A percentile compares a stretch with the other conserved stretches of the same genome.
Evolutionary conservation across 2,329 filamentous ascomycete genomes (phyloP).

Genomic region (Macroventuria anomochaeta): DNA sequence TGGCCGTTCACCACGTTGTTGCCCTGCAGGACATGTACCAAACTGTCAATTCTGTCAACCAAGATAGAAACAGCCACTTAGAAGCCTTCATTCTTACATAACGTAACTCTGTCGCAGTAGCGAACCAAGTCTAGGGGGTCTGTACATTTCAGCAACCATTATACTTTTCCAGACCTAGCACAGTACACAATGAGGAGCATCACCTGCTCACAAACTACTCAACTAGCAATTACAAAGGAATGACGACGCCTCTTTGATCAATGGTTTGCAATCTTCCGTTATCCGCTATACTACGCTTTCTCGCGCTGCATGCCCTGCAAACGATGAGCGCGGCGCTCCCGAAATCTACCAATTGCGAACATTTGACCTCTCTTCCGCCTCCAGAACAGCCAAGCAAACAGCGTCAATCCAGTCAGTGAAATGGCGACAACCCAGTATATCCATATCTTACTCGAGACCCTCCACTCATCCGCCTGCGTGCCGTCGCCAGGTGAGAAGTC

Average conservation of each 20-base stretch:
- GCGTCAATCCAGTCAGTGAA: constrained; percentile 11
- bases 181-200: too few relatives aligned
- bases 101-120: too few relatives aligned
- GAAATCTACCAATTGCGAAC: neutral
- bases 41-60: too few relatives aligned
- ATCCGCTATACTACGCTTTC: neutral
- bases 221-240: neutral
- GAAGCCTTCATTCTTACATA: too few relatives aligned
- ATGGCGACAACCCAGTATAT: constrained; percentile 18
- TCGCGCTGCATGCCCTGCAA: neutral
- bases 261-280: neutral
- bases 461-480: constrained; percentile 2
- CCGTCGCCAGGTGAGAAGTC: constrained; percentile 8
- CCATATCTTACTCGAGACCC: constrained; percentile 16
- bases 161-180: too few relatives aligned
- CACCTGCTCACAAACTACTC: too few relatives aligned
- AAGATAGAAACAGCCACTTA: too few relatives aligned
- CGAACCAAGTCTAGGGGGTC: too few relatives aligned
- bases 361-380: neutral
- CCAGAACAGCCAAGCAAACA: constrained; percentile 9
- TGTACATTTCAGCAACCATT: too few relatives aligned
- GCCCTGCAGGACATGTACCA: too few relatives aligned
- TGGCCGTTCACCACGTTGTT: too few relatives aligned
- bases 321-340: neutral
- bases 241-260: neutral